phyloP scores from a whole-genome alignment of 805 yeast species.

The Spathaspora girioi region DNA sequence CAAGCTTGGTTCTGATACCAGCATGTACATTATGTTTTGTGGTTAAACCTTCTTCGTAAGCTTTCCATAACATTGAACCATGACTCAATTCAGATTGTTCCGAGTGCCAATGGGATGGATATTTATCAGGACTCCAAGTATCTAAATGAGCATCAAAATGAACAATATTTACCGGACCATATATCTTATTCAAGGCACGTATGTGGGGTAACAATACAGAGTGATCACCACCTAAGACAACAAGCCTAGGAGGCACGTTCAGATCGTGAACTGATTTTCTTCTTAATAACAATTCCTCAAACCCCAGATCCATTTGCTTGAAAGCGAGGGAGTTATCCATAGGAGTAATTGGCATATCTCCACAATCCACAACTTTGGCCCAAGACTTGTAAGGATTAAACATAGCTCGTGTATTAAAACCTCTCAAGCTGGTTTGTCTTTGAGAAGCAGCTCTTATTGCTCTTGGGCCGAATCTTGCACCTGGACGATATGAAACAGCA shows the following conservation, averaged over 20 bases:
- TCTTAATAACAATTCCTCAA: slow-evolving; percentile 52
- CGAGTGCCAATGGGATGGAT: slow-evolving; percentile 61
- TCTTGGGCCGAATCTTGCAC: slow-evolving; percentile 81
- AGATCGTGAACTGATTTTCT: slow-evolving; percentile 21
- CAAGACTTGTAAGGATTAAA: slow-evolving; percentile 48
- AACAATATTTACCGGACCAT: slow-evolving; percentile 69
- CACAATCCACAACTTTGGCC: slow-evolving; percentile 53
- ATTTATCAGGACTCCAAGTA: slow-evolving; percentile 73
- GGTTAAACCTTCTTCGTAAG: slow-evolving; percentile 63
- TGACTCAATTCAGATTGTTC: slow-evolving; percentile 64
- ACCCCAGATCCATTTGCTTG: slow-evolving; percentile 50
- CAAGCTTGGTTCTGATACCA: slow-evolving; percentile 70
- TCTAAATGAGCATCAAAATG: slow-evolving; percentile 87
- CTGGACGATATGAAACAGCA: slow-evolving; percentile 73
- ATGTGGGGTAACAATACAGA: slow-evolving; percentile 70
- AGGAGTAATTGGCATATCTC: slow-evolving; percentile 58
- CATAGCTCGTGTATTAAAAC: slow-evolving; percentile 65
- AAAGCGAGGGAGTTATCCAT: slow-evolving; percentile 54
- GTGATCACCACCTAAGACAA: slow-evolving; percentile 83
- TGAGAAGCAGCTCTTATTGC: slow-evolving; percentile 67
- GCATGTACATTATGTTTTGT: slow-evolving; percentile 63
- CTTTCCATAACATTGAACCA: slow-evolving; percentile 87
- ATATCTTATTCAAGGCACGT: slow-evolving; percentile 54
- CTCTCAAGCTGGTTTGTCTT: slow-evolving; percentile 65
- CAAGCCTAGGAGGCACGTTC: slow-evolving; percentile 52